Percentiles rank a stretch among this genome's conserved stretches.
Conservation (phyloP, 768 basidiomycete species). For the Hypholoma sublateritium region DNA sequence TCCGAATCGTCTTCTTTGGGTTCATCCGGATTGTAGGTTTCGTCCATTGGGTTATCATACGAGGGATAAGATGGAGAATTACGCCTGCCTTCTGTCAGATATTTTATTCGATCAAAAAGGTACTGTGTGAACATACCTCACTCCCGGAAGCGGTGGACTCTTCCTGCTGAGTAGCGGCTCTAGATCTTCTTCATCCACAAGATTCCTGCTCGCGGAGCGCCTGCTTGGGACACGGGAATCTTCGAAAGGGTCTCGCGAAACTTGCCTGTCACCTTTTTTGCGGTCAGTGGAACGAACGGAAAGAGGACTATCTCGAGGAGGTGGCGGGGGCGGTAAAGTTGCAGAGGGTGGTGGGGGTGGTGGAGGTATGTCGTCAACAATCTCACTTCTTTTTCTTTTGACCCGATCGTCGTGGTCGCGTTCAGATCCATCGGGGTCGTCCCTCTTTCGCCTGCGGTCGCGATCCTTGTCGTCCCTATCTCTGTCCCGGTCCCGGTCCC, state of each 20-base stretch:
- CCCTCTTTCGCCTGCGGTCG: conserved; percentile 67
- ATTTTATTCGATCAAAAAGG: not conserved
- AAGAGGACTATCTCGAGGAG: conserved; percentile 50
- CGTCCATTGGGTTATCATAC: conserved; percentile 59
- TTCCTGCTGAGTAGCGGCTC: conserved; percentile 29
- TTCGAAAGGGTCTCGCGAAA: conserved; percentile 64
- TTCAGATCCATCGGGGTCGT: conserved; percentile 57
- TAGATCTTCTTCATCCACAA: conserved; percentile 38
- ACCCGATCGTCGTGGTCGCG: conserved; percentile 53
- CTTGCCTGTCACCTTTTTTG: conserved; percentile 50
- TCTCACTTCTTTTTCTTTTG: conserved; percentile 68
- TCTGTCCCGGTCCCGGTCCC: conserved; percentile 54
- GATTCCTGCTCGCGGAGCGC: conserved; percentile 38
- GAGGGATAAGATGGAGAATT: conserved; percentile 62
- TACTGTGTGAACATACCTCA: conserved; percentile 37
- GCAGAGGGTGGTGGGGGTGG: conserved; percentile 35
- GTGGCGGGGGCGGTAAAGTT: conserved; percentile 39
- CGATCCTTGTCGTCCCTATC: conserved; percentile 51
- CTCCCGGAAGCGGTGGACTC: conserved; percentile 43
- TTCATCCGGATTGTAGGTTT: conserved; percentile 81
- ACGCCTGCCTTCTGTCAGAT: conserved; percentile 43
- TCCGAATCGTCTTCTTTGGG: conserved; percentile 95
- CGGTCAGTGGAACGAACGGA: conserved; percentile 59
- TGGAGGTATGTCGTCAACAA: conserved; percentile 39
- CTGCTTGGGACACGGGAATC: conserved; percentile 46